Percentiles rank a stretch among this genome's conserved stretches.
Evolutionary conservation across 192 early-diverging fungal genomes (phyloP).

Genomic region (Lobosporangium transversale): DNA sequence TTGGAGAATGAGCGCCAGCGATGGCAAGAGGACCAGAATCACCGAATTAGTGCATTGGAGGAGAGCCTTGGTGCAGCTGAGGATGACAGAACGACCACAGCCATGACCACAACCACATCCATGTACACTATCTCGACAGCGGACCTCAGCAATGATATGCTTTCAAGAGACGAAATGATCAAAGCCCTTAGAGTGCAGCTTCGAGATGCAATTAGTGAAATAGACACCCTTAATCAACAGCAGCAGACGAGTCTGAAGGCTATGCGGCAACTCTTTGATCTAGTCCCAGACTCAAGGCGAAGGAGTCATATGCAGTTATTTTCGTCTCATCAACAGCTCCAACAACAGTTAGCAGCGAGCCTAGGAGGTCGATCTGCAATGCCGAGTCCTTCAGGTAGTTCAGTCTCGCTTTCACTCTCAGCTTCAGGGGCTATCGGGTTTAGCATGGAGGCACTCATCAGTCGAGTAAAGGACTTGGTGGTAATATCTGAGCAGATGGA

Average conservation of each 20-base stretch:
- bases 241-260: conserved; percentile 36
- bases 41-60: conserved; percentile 37
- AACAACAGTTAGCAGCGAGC: conserved; percentile 9
- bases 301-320: conserved; percentile 34
- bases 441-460: conserved; percentile 40
- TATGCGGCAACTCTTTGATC: conserved; percentile 45
- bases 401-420: neutral
- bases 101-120: neutral
- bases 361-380: neutral
- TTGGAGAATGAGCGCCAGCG: conserved; percentile 47
- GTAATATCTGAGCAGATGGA: conserved; percentile 19
- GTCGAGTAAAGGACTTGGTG: conserved; percentile 30
- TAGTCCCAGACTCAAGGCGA: conserved; percentile 25
- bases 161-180: neutral
- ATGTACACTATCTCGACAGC: conserved; percentile 16
- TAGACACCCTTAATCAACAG: conserved; percentile 27
- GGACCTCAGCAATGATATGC: conserved; percentile 3
- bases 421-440: conserved; percentile 21
- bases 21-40: conserved; percentile 42
- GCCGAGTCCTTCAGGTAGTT: conserved; percentile 9
- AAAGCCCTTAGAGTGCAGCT: conserved; percentile 21
- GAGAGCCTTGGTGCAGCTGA: conserved; percentile 44
- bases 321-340: conserved; percentile 23
- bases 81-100: conserved; percentile 8
- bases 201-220: conserved; percentile 47